Conservation (phyloP, 2,329 filamentous ascomycete genomes). For the Akanthomyces dipterigenus region DNA sequence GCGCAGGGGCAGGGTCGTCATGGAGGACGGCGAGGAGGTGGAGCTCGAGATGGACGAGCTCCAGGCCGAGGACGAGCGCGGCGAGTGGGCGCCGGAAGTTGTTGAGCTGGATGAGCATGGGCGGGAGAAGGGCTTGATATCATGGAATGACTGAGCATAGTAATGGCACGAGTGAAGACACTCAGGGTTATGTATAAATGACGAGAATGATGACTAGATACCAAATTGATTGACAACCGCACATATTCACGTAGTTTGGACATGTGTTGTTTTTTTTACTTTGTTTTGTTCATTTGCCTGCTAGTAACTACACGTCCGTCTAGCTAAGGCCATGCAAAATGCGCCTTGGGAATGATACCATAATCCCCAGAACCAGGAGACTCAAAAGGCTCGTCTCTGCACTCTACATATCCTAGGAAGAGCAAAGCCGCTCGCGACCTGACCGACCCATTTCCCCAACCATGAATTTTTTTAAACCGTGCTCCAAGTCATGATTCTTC, state of each 20-base stretch:
- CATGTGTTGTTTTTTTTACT: neutral
- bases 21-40: conserved; percentile 47
- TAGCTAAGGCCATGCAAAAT: conserved; percentile 13
- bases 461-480: conserved; percentile 1
- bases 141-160: conserved; percentile 32
- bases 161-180: no score
- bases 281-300: conserved; percentile 11
- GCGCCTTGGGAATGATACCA: conserved; percentile 4
- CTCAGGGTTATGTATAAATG: neutral
- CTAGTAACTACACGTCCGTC: conserved; percentile 5
- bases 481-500: conserved; percentile 6
- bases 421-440: neutral
- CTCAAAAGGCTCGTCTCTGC: conserved; percentile 2
- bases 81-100: conserved; percentile 46
- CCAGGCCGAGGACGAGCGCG: conserved; percentile 47
- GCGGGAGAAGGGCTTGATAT: conserved; percentile 44
- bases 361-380: neutral
- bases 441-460: neutral
- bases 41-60: conserved; percentile 42
- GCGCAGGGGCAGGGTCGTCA: conserved; percentile 40
- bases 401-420: conserved; percentile 1
- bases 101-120: conserved; percentile 47
- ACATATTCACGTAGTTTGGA: neutral
- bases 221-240: neutral
- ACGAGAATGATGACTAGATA: neutral